Evolutionary conservation across 1,284 basidiomycete species (phyloP), one percentile per base, ranked within the genome.

Genomic region (Fomitopsis pinicola): DNA sequence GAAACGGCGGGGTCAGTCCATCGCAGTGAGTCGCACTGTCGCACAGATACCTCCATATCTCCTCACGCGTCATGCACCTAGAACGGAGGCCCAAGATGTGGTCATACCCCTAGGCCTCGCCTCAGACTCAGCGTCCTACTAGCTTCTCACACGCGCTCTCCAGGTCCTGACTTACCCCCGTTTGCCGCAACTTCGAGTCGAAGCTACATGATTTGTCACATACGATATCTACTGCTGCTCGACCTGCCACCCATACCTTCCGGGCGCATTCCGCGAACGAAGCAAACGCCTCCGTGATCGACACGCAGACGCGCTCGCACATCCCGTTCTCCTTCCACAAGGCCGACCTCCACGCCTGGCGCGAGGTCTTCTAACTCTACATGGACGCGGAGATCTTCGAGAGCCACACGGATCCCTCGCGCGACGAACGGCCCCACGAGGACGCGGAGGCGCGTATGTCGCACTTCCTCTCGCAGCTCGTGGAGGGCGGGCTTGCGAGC

Each of bases 321-420:
- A 30, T 68, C 42, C 36, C 67, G 42, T 66, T 61, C 62, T 59
- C 45, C 45, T 36, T 65, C 59, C 60, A 69, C 9, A 81, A 81
- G 67, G 80, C 81, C 26, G 96, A 98, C 69, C 76, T 98, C n/a
- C 95, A 94, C 70, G 84, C 87, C 3, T 98, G 96, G 96, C 80
- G 96, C 36, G 88, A 94, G 74, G 91, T 98, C 38, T 97, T 98
- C 70, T 84, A 88, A 55, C 76, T 97, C 2, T 98, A 97, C 77
- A 80, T 93, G 57, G 94, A 98, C 67, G 78, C 86, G 1, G 90
- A 97, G 69, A 87, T 98, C 6, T 98, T 97, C 68, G 94, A 97
- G 72, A 86, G 84, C 52, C 76, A 86, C 36, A 75, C 81, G n/a
- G 95, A 97, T 72, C 75, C 82, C 2, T 81, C 83, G 62, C 76